Percentiles rank a stretch among this genome's conserved stretches.
phyloP scores from a whole-genome alignment of 352 stramenopile species.

The Phytophthora cactorum region DNA sequence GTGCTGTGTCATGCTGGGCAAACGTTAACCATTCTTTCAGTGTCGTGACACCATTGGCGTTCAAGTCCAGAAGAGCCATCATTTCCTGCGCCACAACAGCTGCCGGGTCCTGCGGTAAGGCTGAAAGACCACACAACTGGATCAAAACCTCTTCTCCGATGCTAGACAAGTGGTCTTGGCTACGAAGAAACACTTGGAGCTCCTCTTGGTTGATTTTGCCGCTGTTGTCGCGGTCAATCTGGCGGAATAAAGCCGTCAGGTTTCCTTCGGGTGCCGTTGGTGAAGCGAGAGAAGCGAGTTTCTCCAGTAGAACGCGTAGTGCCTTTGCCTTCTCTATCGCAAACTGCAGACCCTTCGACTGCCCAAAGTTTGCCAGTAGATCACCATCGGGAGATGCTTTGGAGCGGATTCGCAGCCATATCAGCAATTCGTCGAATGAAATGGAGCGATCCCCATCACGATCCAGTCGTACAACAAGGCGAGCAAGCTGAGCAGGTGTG shows the following conservation, averaged over 20 bases:
- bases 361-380: not conserved
- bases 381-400: not conserved
- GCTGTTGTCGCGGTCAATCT: slow-evolving; percentile 58
- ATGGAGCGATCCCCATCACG: slow-evolving; percentile 56
- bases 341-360: slow-evolving; percentile 11
- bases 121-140: slow-evolving; percentile 25
- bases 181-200: slow-evolving; percentile 49
- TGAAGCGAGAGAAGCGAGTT: slow-evolving; percentile 9
- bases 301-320: slow-evolving; percentile 28
- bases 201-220: slow-evolving; percentile 63
- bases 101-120: slow-evolving; percentile 8
- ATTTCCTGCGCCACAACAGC: slow-evolving; percentile 37
- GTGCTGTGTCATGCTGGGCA: slow-evolving; percentile 20
- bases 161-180: slow-evolving; percentile 22
- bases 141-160: slow-evolving; percentile 10
- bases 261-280: not conserved
- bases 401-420: slow-evolving; percentile 58
- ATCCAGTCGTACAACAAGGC: slow-evolving; percentile 62
- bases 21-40: slow-evolving; percentile 61
- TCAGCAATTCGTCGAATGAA: slow-evolving; percentile 75
- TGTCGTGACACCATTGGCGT: slow-evolving; percentile 64
- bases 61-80: slow-evolving; percentile 52
- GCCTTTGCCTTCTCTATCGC: slow-evolving; percentile 21
- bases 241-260: slow-evolving; percentile 48
- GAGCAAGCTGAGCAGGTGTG: slow-evolving; percentile 54